Evolutionary conservation across 768 basidiomycete genomes (phyloP), one percentile per base, ranked within the genome.

Genomic region (Candolleomyces aberdarensis): DNA sequence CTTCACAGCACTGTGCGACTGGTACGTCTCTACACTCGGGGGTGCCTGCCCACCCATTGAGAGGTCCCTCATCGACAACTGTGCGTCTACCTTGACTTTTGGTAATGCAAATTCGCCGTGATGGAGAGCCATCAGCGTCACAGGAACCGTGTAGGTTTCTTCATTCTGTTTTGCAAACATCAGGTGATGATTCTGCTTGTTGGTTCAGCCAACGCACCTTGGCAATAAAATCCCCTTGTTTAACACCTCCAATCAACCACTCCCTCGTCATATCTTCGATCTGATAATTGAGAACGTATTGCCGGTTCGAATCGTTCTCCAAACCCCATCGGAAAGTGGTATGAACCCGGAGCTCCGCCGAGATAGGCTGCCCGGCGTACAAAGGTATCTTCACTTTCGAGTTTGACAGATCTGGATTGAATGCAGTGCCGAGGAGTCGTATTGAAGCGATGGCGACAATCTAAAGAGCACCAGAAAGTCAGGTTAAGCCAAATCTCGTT

Each of bases 331-430:
- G 86, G 67, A 92, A 88, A 3, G 88, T 87, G 0, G 89, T 91
- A 40, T 77, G 77, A 29, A 98, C 84, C 1, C 76, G 79, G 39
- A 97, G 73, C 11, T 76, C 78, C 0, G 87, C 86, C 17, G 84
- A 76, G n/a, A 96, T 82, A 0, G 94, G 91, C 66, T 96, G 92
- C 0, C 96, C 96, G 22, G 95, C 94, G 67, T 92, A 95, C 65
- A 91, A 75, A 3, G 82, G 78, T 8, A 49, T 17, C 22, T 55
- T 31, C 20, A 36, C 41, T 6, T 57, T 47, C 4, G 74, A 69
- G 14, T 71, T 58, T 48, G 72, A 69, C 36, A 58, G 54, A 41
- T 67, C 22, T 58, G 61, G 46, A 67, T 72, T 60, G 75, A 80
- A 80, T 4, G 82, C 76, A 43, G 81, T 76, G 43, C 83, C 68